phyloP scores from a whole-genome alignment of 73 alveolate genomes.

The Tetrahymena thermophila region DNA sequence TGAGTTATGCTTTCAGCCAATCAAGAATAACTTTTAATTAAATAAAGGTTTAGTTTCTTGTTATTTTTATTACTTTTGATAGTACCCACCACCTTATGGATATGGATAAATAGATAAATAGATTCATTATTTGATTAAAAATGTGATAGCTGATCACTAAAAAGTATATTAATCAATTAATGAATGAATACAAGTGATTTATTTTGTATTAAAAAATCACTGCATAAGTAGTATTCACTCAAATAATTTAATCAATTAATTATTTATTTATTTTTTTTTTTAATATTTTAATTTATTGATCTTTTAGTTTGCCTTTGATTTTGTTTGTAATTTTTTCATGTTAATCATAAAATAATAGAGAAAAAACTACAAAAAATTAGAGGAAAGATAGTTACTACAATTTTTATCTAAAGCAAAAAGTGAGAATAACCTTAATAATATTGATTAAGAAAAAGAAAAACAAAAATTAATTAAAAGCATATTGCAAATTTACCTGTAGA shows the following conservation, averaged over 20 bases:
- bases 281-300: too few species aligned
- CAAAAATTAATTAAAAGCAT: background rate
- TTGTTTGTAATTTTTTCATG: background rate
- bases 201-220: background rate
- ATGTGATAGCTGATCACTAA: background rate
- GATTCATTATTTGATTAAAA: background rate
- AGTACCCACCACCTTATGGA: background rate
- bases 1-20: background rate
- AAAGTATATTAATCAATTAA: too few species aligned
- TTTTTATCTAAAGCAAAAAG: background rate
- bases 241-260: too few species aligned
- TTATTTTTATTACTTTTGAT: background rate
- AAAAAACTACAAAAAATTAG: background rate
- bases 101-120: background rate
- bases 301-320: too few species aligned
- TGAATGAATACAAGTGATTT: background rate
- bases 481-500: background rate
- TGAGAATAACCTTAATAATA: background rate
- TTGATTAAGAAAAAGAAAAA: background rate
- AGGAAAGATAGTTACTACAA: background rate
- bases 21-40: background rate
- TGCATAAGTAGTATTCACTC: background rate
- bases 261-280: too few species aligned
- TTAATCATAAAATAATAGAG: background rate
- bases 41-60: background rate